phyloP scores from a whole-genome alignment of 352 stramenopile species.

The Aphanomyces invadans region DNA sequence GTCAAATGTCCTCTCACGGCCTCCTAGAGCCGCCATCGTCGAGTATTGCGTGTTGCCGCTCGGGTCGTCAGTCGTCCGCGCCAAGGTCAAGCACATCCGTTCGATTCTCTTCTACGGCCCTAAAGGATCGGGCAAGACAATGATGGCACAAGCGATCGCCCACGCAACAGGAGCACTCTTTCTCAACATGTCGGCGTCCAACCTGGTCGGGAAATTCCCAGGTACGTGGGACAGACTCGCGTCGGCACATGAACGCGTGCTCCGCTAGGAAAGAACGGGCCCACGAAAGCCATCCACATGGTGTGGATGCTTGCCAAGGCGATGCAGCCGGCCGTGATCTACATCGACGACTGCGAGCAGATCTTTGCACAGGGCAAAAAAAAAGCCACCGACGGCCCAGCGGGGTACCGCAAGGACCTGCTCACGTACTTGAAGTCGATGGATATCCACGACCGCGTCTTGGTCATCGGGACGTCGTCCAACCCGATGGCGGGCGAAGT shows the following conservation, averaged over 20 bases:
- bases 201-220: slow-evolving; percentile 90
- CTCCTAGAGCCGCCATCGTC: slow-evolving; percentile 20
- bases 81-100: slow-evolving; percentile 62
- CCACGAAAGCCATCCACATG: slow-evolving; percentile 92
- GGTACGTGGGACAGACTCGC: slow-evolving; percentile 26
- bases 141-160: slow-evolving; percentile 87
- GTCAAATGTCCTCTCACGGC: too few species aligned
- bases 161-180: slow-evolving; percentile 90
- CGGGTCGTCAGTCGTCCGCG: slow-evolving; percentile 62
- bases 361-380: slow-evolving; percentile 79
- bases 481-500: slow-evolving; percentile 75
- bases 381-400: slow-evolving; percentile 66
- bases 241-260: background rate
- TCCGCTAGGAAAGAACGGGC: slow-evolving; percentile 62
- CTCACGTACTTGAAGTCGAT: slow-evolving; percentile 90
- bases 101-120: slow-evolving; percentile 93
- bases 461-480: slow-evolving; percentile 86
- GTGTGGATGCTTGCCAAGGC: slow-evolving; percentile 85
- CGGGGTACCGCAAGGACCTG: slow-evolving; percentile 91
- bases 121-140: slow-evolving; percentile 87
- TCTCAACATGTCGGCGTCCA: slow-evolving; percentile 89
- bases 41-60: slow-evolving; percentile 90
- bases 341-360: slow-evolving; percentile 91
- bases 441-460: slow-evolving; percentile 81
- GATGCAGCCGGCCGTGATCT: slow-evolving; percentile 88